A percentile compares a stretch with the other conserved stretches of the same genome.
These are phyloP conservation scores for Macrocybe gigantea DNA, from an alignment of 768 basidiomycete genomes.

Conservation along the genomic window DNA sequence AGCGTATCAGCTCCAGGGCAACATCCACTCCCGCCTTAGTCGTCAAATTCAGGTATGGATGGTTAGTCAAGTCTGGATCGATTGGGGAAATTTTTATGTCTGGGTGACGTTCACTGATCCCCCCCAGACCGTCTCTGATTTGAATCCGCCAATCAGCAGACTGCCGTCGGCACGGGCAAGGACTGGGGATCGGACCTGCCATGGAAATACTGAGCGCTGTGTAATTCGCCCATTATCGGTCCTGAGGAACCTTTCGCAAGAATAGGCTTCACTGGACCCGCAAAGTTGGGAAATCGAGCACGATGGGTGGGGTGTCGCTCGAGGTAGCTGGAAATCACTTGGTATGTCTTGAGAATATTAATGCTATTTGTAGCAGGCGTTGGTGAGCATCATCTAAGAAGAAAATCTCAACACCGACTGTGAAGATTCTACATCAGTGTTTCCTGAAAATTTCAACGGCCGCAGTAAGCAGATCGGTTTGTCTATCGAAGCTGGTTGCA, in stretches of 20 bases:
- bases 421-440: constrained; percentile 58
- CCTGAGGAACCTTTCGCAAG: constrained; percentile 57
- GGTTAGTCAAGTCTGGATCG: constrained; percentile 38
- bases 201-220: constrained; percentile 83
- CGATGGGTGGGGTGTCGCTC: constrained; percentile 46
- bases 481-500: neutral
- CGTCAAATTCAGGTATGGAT: constrained; percentile 43
- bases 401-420: constrained; percentile 36
- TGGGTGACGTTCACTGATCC: constrained; percentile 57
- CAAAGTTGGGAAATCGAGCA: constrained; percentile 58
- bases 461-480: neutral
- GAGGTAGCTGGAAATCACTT: constrained; percentile 56
- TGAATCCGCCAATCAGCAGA: neutral
- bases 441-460: constrained; percentile 39
- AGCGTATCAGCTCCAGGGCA: constrained; percentile 47
- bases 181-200: constrained; percentile 39
- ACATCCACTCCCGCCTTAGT: constrained; percentile 46
- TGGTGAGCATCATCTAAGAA: neutral
- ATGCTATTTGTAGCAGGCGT: constrained; percentile 29
- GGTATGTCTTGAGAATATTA: constrained; percentile 76
- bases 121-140: constrained; percentile 62
- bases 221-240: constrained; percentile 66
- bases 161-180: neutral
- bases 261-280: constrained; percentile 45
- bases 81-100: constrained; percentile 41